Base-by-base conservation (phyloP, 2,329 filamentous ascomycete genomes). In the Colletotrichum camelliae region DNA sequence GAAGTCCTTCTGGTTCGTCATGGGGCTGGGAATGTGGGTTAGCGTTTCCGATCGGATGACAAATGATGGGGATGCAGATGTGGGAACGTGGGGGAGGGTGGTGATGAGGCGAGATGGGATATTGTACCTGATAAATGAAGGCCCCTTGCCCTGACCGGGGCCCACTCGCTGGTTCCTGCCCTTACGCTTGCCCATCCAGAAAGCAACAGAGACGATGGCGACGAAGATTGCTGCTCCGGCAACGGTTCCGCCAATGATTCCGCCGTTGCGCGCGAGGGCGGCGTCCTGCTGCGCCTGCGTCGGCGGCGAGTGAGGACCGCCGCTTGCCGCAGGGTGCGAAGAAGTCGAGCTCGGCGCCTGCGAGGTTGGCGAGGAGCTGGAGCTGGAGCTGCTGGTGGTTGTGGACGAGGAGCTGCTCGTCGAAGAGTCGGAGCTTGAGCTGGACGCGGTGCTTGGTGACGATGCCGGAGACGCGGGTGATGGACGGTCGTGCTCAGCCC, bases 211-310 rank as follows among this genome's bases (percentile, higher is more conserved):
- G 7, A 86, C 76, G 8, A 91, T 76, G 8, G 86, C 84, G 10
- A 86, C 81, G 2, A 91, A 76, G 4, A 85, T 85, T 7, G 87
- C 89, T 1, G 90, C 83, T 18, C 88, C 89, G n/a, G 88, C 87
- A 55, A 92, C 85, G 18, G 86, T 86, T 15, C 89, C 90, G 31
- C 90, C 90, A 4, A 91, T 86, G 39, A 92, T 90, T 52, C 88
- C 88, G 2, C 88, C 89, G 35, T 76, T 67, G 12, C 57, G 74
- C 9, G 58, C 58, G 4, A 0, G 86, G 87, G 13, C 31, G 18
- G 33, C 61, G 5, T 64, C 61, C 4, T 64, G 61, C 16, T 27
- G 33, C 2, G 72, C 60, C 13, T 78, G 72, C 10, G 70, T 55
- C 3, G 79, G 70, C 3, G 81, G 71, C 8, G 29, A 67, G 55